Conservation (phyloP, 73 alveolate genomes). For the Tetrahymena borealis region DNA sequence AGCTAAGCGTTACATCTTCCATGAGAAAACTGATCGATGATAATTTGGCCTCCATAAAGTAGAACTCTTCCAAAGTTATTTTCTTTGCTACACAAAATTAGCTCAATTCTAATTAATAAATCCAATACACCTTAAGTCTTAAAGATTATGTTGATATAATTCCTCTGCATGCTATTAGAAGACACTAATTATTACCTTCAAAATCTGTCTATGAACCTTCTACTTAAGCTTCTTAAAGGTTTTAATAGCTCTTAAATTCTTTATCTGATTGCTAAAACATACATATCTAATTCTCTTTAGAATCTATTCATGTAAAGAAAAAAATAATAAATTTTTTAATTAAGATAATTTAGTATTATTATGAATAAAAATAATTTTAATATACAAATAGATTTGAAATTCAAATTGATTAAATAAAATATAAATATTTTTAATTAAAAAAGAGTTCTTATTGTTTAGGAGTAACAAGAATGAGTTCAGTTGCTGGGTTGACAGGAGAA, state of each 20-base stretch:
- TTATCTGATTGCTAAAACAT: constrained; percentile 3
- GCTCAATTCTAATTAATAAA: not conserved
- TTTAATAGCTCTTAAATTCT: not conserved
- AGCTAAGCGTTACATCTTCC: constrained; percentile 12
- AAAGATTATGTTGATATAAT: not conserved
- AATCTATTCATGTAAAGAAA: constrained; percentile 32
- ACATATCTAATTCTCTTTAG: constrained; percentile 24
- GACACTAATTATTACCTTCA: not conserved
- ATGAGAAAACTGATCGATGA: not conserved
- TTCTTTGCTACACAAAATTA: not conserved
- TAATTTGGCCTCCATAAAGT: not conserved
- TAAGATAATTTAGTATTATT: not conserved
- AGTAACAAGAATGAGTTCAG: constrained; percentile 47
- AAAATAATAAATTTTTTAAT: not conserved
- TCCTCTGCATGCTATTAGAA: constrained; percentile 6
- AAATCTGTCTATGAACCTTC: not conserved
- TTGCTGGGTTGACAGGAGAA: constrained; percentile 39
- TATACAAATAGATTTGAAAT: not conserved
- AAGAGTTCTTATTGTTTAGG: constrained; percentile 52
- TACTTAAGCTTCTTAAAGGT: constrained; percentile 17
- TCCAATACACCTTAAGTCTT: not conserved
- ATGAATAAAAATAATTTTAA: not conserved
- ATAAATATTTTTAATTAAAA: not conserved
- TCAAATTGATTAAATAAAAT: not conserved
- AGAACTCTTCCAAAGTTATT: not conserved